These are phyloP conservation scores for Psilocybe sp. DNA, from an alignment of 768 basidiomycete genomes.

Conservation along the genomic window DNA sequence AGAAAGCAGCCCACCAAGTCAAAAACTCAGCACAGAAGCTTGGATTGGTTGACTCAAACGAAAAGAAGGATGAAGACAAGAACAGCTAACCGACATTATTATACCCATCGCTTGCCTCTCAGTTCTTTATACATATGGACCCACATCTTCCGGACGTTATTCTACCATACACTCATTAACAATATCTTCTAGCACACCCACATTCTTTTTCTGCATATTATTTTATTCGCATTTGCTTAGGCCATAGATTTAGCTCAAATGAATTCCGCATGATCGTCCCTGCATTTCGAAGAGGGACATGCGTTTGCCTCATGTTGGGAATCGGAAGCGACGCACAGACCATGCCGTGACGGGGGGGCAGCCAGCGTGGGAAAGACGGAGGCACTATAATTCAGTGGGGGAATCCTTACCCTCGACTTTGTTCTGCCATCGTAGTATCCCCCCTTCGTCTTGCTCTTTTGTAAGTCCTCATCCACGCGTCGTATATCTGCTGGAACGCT, in stretches of 20 bases:
- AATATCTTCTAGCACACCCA: no score
- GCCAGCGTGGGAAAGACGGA: constrained; percentile 37
- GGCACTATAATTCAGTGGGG: constrained; percentile 35
- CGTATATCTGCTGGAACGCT: constrained; percentile 11
- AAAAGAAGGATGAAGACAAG: background rate
- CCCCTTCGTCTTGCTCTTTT: constrained; percentile 21
- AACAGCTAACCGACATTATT: no score
- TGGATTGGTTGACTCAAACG: constrained; percentile 6
- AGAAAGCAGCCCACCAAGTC: constrained; percentile 29
- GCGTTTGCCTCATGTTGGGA: background rate
- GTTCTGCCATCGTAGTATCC: constrained; percentile 42
- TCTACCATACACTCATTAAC: no score
- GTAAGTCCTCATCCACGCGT: constrained; percentile 30
- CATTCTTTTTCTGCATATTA: no score
- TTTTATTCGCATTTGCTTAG: no score
- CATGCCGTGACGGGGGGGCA: constrained; percentile 30
- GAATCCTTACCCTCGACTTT: constrained; percentile 42
- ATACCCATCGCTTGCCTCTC: no score
- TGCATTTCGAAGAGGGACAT: no score
- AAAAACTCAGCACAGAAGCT: constrained; percentile 25
- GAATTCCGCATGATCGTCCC: no score
- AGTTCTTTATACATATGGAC: no score
- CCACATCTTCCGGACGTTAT: no score
- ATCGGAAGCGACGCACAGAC: constrained; percentile 36
- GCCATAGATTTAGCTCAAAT: no score